phyloP scores from a whole-genome alignment of 1,284 basidiomycete genomes.

The Heliocybe sulcata region DNA sequence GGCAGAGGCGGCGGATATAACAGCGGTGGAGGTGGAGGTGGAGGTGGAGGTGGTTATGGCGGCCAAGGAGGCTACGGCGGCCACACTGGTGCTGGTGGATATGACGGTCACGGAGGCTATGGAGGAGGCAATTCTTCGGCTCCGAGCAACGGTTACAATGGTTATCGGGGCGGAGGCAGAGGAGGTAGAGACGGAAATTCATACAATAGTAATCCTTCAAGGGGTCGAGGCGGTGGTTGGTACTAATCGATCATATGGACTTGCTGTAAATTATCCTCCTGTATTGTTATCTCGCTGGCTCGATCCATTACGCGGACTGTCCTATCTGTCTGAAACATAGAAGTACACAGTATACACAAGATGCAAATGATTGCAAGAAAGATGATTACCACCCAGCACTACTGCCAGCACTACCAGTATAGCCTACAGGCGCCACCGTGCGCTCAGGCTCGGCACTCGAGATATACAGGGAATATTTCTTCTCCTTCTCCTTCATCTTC shows the following conservation, averaged over 20 bases:
- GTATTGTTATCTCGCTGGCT: too few relatives aligned
- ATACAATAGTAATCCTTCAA: conserved; percentile 21
- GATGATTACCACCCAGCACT: neutral
- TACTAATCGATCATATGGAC: conserved; percentile 18
- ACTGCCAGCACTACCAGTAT: neutral
- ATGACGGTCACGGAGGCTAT: conserved; percentile 26
- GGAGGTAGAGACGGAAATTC: conserved; percentile 14
- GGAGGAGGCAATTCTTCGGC: conserved; percentile 10
- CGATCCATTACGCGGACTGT: too few relatives aligned
- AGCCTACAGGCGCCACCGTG: neutral
- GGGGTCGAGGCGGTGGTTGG: conserved; percentile 33
- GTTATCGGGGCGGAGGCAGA: conserved; percentile 11
- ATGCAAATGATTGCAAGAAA: too few relatives aligned
- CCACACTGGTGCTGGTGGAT: conserved; percentile 10
- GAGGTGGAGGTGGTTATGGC: conserved; percentile 11
- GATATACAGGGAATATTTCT: conserved; percentile 55
- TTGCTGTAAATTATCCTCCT: neutral
- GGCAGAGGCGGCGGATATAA: conserved; percentile 7
- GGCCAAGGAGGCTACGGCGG: conserved; percentile 13
- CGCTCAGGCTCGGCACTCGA: conserved; percentile 34
- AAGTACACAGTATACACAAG: neutral
- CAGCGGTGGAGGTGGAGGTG: conserved; percentile 4
- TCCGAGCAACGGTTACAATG: conserved; percentile 13
- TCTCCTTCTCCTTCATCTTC: conserved; percentile 50
- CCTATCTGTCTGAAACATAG: neutral